phyloP scores from a whole-genome alignment of 306 rosid genomes.

The Sindora glabra region DNA sequence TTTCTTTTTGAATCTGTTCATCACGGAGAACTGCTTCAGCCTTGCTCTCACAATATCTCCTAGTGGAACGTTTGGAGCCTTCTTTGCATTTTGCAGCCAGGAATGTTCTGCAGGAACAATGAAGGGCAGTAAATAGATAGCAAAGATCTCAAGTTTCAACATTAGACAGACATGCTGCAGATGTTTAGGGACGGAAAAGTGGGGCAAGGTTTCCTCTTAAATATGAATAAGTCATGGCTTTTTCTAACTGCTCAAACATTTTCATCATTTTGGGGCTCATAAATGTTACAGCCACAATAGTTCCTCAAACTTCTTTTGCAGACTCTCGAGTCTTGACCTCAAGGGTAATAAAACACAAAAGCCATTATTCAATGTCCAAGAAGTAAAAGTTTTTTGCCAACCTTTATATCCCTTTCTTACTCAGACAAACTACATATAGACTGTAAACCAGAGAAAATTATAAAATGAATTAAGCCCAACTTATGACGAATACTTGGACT shows the following conservation, averaged over 20 bases:
- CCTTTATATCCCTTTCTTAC: neutral
- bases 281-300: too few relatives aligned
- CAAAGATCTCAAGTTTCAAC: neutral
- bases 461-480: neutral
- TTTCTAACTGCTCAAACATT: neutral
- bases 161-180: neutral
- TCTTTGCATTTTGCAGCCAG: conserved; percentile 94
- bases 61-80: conserved; percentile 89
- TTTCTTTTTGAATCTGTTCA: conserved; percentile 98
- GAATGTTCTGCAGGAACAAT: conserved; percentile 69
- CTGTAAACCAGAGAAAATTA: too few relatives aligned
- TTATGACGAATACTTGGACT: too few relatives aligned
- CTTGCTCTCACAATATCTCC: conserved; percentile 96
- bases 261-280: too few relatives aligned
- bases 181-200: too few relatives aligned
- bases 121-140: conserved; percentile 3
- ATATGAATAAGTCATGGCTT: neutral
- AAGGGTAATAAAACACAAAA: too few relatives aligned
- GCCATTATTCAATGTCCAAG: neutral
- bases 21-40: conserved; percentile 90
- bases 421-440: too few relatives aligned
- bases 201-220: too few relatives aligned
- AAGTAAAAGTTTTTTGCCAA: neutral
- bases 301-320: too few relatives aligned
- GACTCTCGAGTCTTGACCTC: too few relatives aligned